These are phyloP conservation scores for Kalmanozyma brasiliensis DNA, from an alignment of 1,284 basidiomycete genomes.

Conservation along the genomic window DNA sequence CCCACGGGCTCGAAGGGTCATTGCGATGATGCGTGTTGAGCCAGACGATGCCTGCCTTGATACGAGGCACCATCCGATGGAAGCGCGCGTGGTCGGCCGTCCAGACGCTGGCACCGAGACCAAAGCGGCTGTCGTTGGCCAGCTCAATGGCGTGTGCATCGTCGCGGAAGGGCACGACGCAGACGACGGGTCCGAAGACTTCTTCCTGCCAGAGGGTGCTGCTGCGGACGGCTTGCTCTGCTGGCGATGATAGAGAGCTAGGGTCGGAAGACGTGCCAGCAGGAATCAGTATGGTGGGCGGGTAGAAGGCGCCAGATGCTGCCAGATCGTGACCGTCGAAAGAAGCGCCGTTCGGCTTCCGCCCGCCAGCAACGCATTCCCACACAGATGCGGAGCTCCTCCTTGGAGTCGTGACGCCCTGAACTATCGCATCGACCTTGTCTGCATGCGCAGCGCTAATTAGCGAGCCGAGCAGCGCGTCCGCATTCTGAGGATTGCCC, in stretches of 20 bases:
- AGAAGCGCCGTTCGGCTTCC: constrained; percentile 73
- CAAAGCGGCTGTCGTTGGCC: constrained; percentile 81
- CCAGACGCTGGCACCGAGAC: constrained; percentile 83
- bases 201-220: constrained; percentile 82
- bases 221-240: constrained; percentile 48
- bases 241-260: constrained; percentile 8
- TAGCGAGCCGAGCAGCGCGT: constrained; percentile 79
- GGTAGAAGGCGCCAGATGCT: constrained; percentile 77
- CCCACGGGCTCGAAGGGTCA: constrained; percentile 87
- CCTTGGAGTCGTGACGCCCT: constrained; percentile 66
- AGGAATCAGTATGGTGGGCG: constrained; percentile 76
- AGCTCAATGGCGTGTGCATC: constrained; percentile 76
- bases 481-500: constrained; percentile 78
- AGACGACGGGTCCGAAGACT: constrained; percentile 81
- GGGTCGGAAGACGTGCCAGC: constrained; percentile 47
- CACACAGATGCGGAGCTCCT: constrained; percentile 65
- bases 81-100: constrained; percentile 71
- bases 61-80: constrained; percentile 11
- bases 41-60: constrained; percentile 76
- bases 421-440: constrained; percentile 75
- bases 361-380: constrained; percentile 75
- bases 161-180: constrained; percentile 66
- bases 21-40: constrained; percentile 86
- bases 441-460: constrained; percentile 76
- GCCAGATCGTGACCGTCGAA: constrained; percentile 77